Evolutionary conservation across 1,139 yeast genomes (phyloP), one percentile per base, ranked within the genome.

Genomic region (Kodamaea plutei): DNA sequence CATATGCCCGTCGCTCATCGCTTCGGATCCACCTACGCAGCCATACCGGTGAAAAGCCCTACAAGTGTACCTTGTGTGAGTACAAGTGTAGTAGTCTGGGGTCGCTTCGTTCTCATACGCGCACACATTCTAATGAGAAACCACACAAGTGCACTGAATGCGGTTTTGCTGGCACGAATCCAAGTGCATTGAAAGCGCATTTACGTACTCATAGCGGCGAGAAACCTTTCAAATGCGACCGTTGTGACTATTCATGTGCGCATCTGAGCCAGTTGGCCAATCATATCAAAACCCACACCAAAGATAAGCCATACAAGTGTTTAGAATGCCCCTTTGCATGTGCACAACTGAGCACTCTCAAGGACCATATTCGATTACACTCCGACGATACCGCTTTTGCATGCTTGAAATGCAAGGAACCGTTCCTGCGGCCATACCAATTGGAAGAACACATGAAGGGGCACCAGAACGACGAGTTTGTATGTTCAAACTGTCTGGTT

Each of bases 171-270:
- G 91, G 91, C 48, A 61, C 73, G 10, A 97, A 91, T 52, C 68
- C 91, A 23, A 97, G 89, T 47, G 91, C 89, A 54, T 64, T 88
- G 11, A 60, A 82, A 14, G 73, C 97, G 25, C 58, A 53, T 30
- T 31, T 33, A 19, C 35, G 58, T 10, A 43, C 50, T 13, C 58
- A 53, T 31, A 43, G 55, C 11, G 59, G 56, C 23, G 58, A 52
- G 26, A 37, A 51, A 20, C 58, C 58, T 6, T 53, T 35, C 30
- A 39, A 41, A 20, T 54, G 57, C 36, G 34, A 36, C 11, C 33
- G 35, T 11, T 54, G 58, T 29, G 38, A 38, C 8, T 48, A 17
- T 9, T 9, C 9, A 9, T 17, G 20, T 9, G 20, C 20, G 8
- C 20, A 17, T 9, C 20, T 17, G 20, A 17, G 20, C 20, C 20